These are phyloP conservation scores for Stemphylium lycopersici DNA, from an alignment of 2,329 filamentous ascomycete genomes.

Conservation along the genomic window DNA sequence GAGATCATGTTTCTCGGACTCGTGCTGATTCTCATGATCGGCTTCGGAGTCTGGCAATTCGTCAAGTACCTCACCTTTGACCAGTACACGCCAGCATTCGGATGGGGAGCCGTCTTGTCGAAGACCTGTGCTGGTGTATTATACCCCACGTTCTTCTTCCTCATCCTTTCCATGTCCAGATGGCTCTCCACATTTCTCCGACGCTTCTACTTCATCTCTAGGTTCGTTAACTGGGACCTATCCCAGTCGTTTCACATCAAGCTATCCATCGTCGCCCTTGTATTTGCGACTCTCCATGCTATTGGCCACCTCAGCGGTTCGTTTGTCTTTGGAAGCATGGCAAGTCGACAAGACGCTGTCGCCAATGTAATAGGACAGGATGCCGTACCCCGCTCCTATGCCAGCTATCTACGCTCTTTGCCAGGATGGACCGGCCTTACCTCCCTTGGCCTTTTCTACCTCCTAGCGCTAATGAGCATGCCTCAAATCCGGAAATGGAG, in stretches of 20 bases:
- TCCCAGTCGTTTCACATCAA: conserved; percentile 63
- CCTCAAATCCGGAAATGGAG: conserved; percentile 59
- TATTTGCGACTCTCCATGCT: conserved; percentile 60
- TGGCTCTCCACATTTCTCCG: conserved; percentile 62
- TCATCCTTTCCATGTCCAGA: conserved; percentile 64
- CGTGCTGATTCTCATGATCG: conserved; percentile 57
- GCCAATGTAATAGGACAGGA: conserved; percentile 54
- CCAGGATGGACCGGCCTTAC: conserved; percentile 61
- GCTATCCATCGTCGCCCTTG: conserved; percentile 59
- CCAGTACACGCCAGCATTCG: conserved; percentile 58
- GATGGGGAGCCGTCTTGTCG: conserved; percentile 63
- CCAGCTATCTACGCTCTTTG: conserved; percentile 54
- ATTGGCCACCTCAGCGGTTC: conserved; percentile 62
- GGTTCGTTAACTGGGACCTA: conserved; percentile 64
- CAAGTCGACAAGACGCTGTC: conserved; percentile 54
- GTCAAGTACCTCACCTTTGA: conserved; percentile 58
- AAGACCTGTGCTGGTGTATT: conserved; percentile 62
- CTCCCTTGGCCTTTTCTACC: conserved; percentile 58
- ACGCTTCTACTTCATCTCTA: conserved; percentile 58
- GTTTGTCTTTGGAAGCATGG: conserved; percentile 58
- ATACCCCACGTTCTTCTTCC: conserved; percentile 65
- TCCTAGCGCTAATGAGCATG: conserved; percentile 57
- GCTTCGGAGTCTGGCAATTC: conserved; percentile 62
- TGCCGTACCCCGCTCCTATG: conserved; percentile 53
- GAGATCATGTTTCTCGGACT: conserved; percentile 58